Evolutionary conservation across 352 stramenopile genomes (phyloP).

Genomic region (Pythium rishiriense): DNA sequence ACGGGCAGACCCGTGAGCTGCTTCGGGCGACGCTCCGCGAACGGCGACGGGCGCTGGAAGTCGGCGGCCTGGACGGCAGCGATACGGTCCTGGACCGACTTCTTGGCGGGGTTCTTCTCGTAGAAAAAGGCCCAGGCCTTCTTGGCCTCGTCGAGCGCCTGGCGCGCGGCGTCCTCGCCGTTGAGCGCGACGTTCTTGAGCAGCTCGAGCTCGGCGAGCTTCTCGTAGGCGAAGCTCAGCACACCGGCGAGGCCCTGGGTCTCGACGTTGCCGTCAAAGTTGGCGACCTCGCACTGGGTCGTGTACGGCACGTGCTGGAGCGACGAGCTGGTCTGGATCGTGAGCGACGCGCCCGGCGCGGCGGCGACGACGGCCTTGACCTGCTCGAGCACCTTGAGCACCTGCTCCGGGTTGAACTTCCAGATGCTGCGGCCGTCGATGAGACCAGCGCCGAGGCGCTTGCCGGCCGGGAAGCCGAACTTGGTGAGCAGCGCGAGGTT

Average conservation of each 20-base stretch:
- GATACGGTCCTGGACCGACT: slow-evolving; percentile 57
- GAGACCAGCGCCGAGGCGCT: slow-evolving; percentile 87
- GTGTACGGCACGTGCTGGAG: slow-evolving; percentile 92
- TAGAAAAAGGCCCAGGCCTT: slow-evolving; percentile 74
- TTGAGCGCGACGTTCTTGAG: slow-evolving; percentile 72
- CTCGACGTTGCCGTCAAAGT: slow-evolving; percentile 63
- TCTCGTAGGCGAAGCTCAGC: slow-evolving; percentile 90
- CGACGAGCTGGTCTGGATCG: slow-evolving; percentile 87
- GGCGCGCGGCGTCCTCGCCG: slow-evolving; percentile 49
- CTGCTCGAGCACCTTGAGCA: slow-evolving; percentile 47
- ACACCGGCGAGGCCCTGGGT: slow-evolving; percentile 72
- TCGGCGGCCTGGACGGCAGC: slow-evolving; percentile 64
- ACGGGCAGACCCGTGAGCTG: slow-evolving; percentile 75
- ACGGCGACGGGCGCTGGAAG: slow-evolving; percentile 82
- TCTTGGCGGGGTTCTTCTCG: slow-evolving; percentile 83
- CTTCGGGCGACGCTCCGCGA: slow-evolving; percentile 66
- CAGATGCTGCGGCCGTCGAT: slow-evolving; percentile 91
- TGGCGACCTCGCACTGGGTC: slow-evolving; percentile 65
- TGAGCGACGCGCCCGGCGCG: slow-evolving; percentile 49
- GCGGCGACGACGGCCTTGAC: slow-evolving; percentile 65
- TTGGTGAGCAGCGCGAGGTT: slow-evolving; percentile 83
- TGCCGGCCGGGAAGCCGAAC: slow-evolving; percentile 81
- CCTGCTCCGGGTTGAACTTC: slow-evolving; percentile 80
- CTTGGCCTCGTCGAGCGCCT: slow-evolving; percentile 58
- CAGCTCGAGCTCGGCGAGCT: slow-evolving; percentile 86